A percentile compares a stretch with the other conserved stretches of the same genome.
Conservation (phyloP, 805 yeast genomes). For the Scheffersomyces lignosus region DNA sequence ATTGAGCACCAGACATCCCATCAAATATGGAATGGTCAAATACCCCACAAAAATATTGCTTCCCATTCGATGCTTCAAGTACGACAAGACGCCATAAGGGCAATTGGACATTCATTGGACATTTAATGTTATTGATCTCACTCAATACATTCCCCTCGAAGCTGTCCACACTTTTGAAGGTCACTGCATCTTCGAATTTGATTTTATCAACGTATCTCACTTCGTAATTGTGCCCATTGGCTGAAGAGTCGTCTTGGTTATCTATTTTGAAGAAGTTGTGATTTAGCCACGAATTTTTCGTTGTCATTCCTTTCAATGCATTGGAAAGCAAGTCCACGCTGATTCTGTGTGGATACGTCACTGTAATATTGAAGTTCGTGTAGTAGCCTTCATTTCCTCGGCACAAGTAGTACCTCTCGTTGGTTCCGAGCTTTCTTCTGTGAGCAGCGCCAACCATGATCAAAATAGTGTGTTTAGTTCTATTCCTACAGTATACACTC, state of each 20-base stretch:
- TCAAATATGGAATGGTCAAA: conserved; percentile 11
- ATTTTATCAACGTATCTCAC: conserved; percentile 7
- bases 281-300: conserved; percentile 8
- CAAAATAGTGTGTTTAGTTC: no score
- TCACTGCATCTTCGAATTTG: conserved; percentile 6
- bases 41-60: conserved; percentile 5
- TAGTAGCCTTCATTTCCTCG: conserved; percentile 9
- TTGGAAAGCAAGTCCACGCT: conserved; percentile 2
- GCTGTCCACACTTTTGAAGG: not conserved
- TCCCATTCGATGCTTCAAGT: conserved; percentile 1
- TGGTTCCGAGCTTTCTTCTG: conserved; percentile 4
- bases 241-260: not conserved
- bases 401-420: conserved; percentile 11
- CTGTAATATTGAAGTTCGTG: conserved; percentile 8
- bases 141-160: conserved; percentile 5
- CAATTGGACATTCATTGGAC: conserved; percentile 4
- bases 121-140: conserved; percentile 2
- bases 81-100: conserved; percentile 13
- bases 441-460: not conserved
- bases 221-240: conserved; percentile 8
- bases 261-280: conserved; percentile 6
- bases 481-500: no score
- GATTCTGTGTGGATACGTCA: conserved; percentile 2
- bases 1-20: conserved; percentile 9
- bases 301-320: conserved; percentile 6